Evolutionary conservation across 2,329 filamentous ascomycete species (phyloP), one percentile per base, ranked within the genome.

Genomic region (Aspergillus arachidicola): DNA sequence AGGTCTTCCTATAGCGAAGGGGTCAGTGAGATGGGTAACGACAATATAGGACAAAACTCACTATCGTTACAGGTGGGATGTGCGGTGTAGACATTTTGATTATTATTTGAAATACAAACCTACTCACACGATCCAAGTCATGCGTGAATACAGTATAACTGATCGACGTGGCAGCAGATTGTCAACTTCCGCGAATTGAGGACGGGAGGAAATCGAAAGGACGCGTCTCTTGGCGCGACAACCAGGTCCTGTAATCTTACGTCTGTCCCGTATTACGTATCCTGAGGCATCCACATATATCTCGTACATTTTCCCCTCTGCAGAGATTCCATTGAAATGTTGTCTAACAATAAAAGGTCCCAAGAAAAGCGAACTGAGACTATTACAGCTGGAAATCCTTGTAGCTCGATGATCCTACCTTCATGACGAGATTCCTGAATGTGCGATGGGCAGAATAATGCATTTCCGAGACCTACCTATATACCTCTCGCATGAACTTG

Each of bases 1-100:
- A 91, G 78, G 50, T 91, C 88, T 74, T 85, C 80, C 89, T 91
- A 58, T 65, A 11, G 14, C 36, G 16, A 16, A 23, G 43, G 34
- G 3, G 14, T 6, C 7, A 23, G 51, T 63, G 54, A 21, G 16
- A 11, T 4, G 14, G 28, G 36, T 51, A 6, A 16, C 7, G 12
- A 2, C 21, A 23, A n/a, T 9, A 21, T 14, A 19, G 16, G 7
- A 11, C 4, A 7, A 4, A 12, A 61, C 72, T 69, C 68, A 80
- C 78, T 12, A 75, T 41, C 30, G 76, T 79, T 45, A 80, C 72
- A 26, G 68, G 68, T 51, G 78, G 78, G 41, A 80, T 63, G 21
- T 74, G 67, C 10, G 68, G 45, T 36, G 36, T 32, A 6, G 66
- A 57, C 72, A 72, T 72, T 19, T 36, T 60, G 30, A 19, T 63